These are phyloP conservation scores for Boletus reticulatus DNA, from an alignment of 768 basidiomycete species.

Conservation along the genomic window DNA sequence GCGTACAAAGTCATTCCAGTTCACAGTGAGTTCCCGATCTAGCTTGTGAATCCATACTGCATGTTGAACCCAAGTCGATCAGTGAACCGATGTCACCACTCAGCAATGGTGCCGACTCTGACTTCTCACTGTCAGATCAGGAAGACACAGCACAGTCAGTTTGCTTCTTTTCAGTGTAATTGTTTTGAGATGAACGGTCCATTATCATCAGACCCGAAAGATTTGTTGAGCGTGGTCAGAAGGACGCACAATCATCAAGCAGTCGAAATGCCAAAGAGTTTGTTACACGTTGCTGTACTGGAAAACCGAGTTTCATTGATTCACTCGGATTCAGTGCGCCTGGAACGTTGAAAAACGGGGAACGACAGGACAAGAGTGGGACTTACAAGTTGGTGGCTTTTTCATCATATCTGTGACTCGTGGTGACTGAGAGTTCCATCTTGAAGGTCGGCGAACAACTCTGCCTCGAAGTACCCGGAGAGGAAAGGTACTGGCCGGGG, in stretches of 20 bases:
- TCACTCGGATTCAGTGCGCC: neutral
- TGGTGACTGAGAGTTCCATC: neutral
- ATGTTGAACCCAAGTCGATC: neutral
- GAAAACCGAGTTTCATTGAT: neutral
- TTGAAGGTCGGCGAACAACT: neutral
- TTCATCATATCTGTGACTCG: neutral
- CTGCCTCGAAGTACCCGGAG: too few species aligned
- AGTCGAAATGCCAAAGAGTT: neutral
- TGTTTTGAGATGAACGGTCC: neutral
- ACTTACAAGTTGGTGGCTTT: conserved; percentile 1
- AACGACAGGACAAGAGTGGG: neutral
- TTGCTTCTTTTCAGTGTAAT: neutral
- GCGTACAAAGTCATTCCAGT: neutral
- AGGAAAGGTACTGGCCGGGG: too few species aligned
- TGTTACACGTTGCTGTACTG: neutral
- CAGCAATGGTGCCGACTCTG: neutral
- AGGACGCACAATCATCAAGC: accelerated
- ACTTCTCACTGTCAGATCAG: neutral
- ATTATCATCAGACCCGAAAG: neutral
- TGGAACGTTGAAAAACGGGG: neutral
- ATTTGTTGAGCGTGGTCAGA: conserved; percentile 8
- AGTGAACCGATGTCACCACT: neutral
- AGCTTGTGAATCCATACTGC: neutral
- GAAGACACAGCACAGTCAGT: neutral
- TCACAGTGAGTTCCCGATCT: conserved; percentile 1